phyloP scores from a whole-genome alignment of 139 green algal genomes.

The Chlamydomonas schloesseri region DNA sequence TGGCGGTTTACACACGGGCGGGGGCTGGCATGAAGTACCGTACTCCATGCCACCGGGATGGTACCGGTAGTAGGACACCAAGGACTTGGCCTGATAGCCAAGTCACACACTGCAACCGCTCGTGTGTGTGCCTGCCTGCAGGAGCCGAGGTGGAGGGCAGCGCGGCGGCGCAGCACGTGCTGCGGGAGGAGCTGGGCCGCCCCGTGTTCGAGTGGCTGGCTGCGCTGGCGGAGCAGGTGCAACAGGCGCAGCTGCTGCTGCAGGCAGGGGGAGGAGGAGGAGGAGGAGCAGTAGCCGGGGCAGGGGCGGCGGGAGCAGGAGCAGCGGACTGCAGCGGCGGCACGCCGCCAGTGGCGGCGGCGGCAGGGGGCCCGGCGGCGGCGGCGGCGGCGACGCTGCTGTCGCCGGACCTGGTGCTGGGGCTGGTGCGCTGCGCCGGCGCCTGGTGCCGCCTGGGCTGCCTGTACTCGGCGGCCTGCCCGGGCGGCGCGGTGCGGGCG shows the following conservation, averaged over 20 bases:
- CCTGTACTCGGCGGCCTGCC: constrained; percentile 21
- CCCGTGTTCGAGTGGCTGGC: constrained; percentile 34
- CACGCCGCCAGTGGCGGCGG: too few relatives aligned
- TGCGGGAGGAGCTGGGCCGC: constrained; percentile 13
- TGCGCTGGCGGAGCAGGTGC: not conserved
- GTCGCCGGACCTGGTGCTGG: not conserved
- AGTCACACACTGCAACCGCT: too few relatives aligned
- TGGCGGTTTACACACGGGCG: too few relatives aligned
- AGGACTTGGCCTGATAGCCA: too few relatives aligned
- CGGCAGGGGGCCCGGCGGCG: too few relatives aligned
- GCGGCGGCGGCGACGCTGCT: not conserved
- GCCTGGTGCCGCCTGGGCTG: constrained; percentile 49
- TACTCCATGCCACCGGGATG: too few relatives aligned
- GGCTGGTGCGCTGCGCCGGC: constrained; percentile 19
- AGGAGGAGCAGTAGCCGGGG: too few relatives aligned
- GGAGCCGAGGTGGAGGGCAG: not conserved
- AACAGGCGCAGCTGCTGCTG: not conserved
- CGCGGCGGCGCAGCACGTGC: not conserved
- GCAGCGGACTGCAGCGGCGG: too few relatives aligned
- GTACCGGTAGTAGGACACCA: too few relatives aligned
- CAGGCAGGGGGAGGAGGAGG: not conserved
- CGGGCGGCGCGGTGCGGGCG: not conserved
- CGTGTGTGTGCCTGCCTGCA: not conserved
- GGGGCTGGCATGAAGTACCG: too few relatives aligned
- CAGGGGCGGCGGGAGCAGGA: not conserved